Percentiles rank a stretch among this genome's conserved stretches.
Conservation (phyloP, 208 protist genomes). For the Kentomonas sorsogonicus region DNA sequence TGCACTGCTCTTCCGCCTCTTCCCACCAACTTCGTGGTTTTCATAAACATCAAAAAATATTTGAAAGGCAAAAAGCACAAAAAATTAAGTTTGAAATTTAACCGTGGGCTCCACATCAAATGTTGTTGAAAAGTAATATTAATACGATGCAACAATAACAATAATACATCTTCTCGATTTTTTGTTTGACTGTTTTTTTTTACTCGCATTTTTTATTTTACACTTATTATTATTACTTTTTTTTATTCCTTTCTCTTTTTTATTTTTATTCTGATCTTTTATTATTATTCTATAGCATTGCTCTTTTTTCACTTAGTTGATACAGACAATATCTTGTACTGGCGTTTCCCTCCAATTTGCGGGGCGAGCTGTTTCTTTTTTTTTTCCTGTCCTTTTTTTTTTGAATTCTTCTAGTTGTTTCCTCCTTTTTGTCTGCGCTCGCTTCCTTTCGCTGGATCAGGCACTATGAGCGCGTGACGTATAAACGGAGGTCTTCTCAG, state of each 20-base stretch:
- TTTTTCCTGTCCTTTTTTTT: neutral
- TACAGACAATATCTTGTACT: neutral
- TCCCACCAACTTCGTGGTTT: neutral
- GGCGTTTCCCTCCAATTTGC: constrained; percentile 1
- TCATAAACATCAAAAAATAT: constrained; percentile 7
- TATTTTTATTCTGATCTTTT: constrained; percentile 4
- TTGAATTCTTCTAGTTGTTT: constrained; percentile 5
- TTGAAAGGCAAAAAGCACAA: constrained; percentile 16
- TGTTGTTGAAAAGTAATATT: neutral
- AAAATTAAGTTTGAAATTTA: neutral
- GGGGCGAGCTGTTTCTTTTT: constrained; percentile 15
- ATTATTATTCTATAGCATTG: neutral
- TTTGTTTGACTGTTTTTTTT: constrained; percentile 6
- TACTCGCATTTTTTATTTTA: constrained; percentile 11
- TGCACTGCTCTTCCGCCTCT: neutral
- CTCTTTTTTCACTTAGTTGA: neutral
- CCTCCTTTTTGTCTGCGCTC: constrained; percentile 6
- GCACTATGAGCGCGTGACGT: neutral
- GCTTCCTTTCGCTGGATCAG: constrained; percentile 4
- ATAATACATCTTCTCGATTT: too few species aligned
- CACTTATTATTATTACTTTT: constrained; percentile 9
- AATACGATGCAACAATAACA: neutral
- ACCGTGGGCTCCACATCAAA: neutral
- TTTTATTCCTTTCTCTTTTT: constrained; percentile 11
- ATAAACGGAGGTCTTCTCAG: constrained; percentile 8